phyloP scores from a whole-genome alignment of 768 basidiomycete genomes.

The Collybiopsis confluens region DNA sequence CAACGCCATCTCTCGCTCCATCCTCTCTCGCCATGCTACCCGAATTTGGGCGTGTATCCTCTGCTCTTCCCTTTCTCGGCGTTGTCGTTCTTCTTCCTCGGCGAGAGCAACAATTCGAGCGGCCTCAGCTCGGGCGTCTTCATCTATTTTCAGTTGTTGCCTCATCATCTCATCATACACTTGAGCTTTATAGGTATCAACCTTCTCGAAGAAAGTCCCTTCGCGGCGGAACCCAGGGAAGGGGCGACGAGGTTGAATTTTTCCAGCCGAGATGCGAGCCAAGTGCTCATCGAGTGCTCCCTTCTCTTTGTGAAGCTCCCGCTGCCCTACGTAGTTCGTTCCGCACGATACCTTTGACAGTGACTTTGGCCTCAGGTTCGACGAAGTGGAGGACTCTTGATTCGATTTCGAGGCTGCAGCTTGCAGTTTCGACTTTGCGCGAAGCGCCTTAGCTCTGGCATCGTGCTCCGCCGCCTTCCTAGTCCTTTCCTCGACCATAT shows the following conservation, averaged over 20 bases:
- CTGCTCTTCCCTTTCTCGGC: neutral
- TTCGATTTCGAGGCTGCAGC: neutral
- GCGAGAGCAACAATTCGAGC: too few relatives aligned
- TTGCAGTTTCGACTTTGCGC: neutral
- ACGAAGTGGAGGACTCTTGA: neutral
- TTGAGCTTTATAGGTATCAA: neutral
- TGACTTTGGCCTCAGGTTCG: neutral
- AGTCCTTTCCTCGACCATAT: neutral
- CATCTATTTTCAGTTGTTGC: neutral
- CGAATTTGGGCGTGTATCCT: neutral
- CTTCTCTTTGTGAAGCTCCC: too few relatives aligned
- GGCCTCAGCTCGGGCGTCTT: neutral
- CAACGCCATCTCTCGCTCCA: neutral
- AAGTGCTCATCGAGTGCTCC: neutral
- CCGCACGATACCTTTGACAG: neutral
- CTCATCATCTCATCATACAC: neutral
- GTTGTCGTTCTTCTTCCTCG: too few relatives aligned
- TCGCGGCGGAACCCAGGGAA: neutral
- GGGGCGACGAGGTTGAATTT: neutral
- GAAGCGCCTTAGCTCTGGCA: neutral
- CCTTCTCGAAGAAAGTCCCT: neutral
- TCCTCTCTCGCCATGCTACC: neutral
- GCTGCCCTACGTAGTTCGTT: neutral
- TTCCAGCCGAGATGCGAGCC: neutral
- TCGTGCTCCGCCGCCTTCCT: neutral